These are phyloP conservation scores for Penicillium daleae DNA, from an alignment of 495 filamentous ascomycete species.

Conservation along the genomic window DNA sequence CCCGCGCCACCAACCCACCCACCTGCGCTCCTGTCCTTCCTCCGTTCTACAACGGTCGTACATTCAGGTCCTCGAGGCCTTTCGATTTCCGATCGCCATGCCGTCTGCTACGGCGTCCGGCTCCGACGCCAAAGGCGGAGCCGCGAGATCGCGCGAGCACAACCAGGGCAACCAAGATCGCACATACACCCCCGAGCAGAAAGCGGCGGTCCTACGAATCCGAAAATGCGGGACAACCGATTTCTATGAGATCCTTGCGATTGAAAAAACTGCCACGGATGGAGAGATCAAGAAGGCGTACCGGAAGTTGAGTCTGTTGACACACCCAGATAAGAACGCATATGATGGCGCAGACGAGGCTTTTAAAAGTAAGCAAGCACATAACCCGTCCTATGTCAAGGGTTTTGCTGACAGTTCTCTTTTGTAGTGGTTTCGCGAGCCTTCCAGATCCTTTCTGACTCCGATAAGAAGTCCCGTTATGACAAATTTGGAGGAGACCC, in stretches of 20 bases:
- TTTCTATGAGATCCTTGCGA: constrained; percentile 90
- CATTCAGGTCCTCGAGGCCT: constrained; percentile 3
- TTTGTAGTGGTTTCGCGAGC: constrained; percentile 82
- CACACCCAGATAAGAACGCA: constrained; percentile 99
- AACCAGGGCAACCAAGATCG: constrained; percentile 93
- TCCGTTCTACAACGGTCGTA: constrained; percentile 13
- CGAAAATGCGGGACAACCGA: constrained; percentile 79
- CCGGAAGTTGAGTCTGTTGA: constrained; percentile 86
- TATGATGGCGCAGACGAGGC: constrained; percentile 95
- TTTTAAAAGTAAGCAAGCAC: constrained; percentile 73
- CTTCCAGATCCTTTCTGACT: constrained; percentile 90
- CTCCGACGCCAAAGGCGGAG: constrained; percentile 62
- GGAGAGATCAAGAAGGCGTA: constrained; percentile 96
- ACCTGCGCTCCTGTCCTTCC: background rate
- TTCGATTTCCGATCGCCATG: constrained; percentile 54
- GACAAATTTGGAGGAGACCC: constrained; percentile 91
- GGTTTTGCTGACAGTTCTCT: constrained; percentile 9
- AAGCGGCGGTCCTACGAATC: constrained; percentile 85
- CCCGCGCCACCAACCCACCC: constrained; percentile 25
- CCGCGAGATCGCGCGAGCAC: constrained; percentile 77
- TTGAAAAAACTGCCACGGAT: constrained; percentile 75
- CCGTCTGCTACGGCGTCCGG: constrained; percentile 77
- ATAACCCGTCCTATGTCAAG: background rate
- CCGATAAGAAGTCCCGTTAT: constrained; percentile 85
- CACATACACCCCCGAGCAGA: constrained; percentile 87